A percentile compares a stretch with the other conserved stretches of the same genome.
phyloP scores from a whole-genome alignment of 2,329 filamentous ascomycete species.

The Ophidiomyces ophidiicola region DNA sequence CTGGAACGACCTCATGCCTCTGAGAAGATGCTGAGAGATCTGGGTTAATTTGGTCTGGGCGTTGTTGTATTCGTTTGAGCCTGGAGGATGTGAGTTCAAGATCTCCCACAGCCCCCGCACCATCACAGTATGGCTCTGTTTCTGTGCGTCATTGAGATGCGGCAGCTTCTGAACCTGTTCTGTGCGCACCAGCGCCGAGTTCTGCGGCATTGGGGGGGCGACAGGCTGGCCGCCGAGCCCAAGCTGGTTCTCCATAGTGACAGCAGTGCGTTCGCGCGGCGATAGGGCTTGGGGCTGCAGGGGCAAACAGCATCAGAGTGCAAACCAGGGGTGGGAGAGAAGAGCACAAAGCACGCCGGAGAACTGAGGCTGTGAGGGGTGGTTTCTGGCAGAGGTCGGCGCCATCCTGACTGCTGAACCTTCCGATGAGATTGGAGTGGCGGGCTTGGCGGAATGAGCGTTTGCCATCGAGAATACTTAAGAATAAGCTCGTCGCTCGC shows the following conservation, averaged over 20 bases:
- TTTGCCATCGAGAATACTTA: no score
- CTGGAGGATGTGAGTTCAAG: slow-evolving; percentile 38
- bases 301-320: neutral
- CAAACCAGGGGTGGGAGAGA: neutral
- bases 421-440: no score
- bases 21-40: slow-evolving; percentile 42
- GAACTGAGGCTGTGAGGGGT: no score
- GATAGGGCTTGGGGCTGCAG: neutral
- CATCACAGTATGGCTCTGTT: slow-evolving; percentile 43
- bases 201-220: slow-evolving; percentile 24
- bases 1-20: slow-evolving; percentile 37
- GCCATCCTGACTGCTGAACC: no score
- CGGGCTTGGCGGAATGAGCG: no score
- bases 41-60: slow-evolving; percentile 42
- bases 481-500: no score
- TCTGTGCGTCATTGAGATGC: slow-evolving; percentile 43
- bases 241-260: slow-evolving; percentile 13
- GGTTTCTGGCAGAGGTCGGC: no score
- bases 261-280: neutral
- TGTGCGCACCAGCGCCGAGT: slow-evolving; percentile 39
- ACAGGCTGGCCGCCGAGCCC: slow-evolving; percentile 20
- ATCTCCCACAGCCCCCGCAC: slow-evolving; percentile 45
- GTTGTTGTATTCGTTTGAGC: slow-evolving; percentile 39
- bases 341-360: no score
- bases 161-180: slow-evolving; percentile 43